These are phyloP conservation scores for Groenewaldozyma auringiensis DNA, from an alignment of 1,139 yeast genomes.

Conservation along the genomic window DNA sequence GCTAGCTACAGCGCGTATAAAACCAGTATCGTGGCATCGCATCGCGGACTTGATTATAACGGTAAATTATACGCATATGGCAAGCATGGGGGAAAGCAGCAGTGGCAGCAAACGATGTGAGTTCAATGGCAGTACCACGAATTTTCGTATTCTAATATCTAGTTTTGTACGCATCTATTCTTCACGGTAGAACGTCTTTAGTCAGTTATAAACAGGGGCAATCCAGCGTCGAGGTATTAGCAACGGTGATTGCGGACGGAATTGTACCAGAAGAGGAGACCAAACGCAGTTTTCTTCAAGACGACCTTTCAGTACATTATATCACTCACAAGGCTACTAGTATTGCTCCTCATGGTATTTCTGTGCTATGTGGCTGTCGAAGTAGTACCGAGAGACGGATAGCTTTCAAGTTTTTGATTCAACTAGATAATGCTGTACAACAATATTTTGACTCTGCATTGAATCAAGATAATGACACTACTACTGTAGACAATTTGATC, in stretches of 20 bases:
- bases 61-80: too few species aligned
- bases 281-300: constrained; percentile 25
- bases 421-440: constrained; percentile 23
- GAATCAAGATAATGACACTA: constrained; percentile 10
- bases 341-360: constrained; percentile 26
- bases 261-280: constrained; percentile 22
- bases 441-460: constrained; percentile 7
- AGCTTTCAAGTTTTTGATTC: constrained; percentile 29
- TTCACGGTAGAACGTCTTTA: constrained; percentile 23
- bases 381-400: constrained; percentile 26
- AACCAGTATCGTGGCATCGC: too few species aligned
- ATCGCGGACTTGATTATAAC: too few species aligned
- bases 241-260: constrained; percentile 24
- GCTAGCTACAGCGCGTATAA: too few species aligned
- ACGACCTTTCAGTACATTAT: constrained; percentile 30
- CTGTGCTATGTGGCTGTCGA: constrained; percentile 27
- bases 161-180: constrained; percentile 29
- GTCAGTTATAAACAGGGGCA: constrained; percentile 20
- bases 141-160: too few species aligned
- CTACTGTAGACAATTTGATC: constrained; percentile 8
- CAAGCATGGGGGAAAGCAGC: constrained; percentile 7
- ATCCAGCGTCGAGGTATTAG: constrained; percentile 17
- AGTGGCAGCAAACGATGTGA: constrained; percentile 2
- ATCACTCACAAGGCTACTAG: constrained; percentile 24
- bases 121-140: not conserved